These are phyloP conservation scores for Royoungia palumana DNA, from an alignment of 768 basidiomycete species.

Conservation along the genomic window DNA sequence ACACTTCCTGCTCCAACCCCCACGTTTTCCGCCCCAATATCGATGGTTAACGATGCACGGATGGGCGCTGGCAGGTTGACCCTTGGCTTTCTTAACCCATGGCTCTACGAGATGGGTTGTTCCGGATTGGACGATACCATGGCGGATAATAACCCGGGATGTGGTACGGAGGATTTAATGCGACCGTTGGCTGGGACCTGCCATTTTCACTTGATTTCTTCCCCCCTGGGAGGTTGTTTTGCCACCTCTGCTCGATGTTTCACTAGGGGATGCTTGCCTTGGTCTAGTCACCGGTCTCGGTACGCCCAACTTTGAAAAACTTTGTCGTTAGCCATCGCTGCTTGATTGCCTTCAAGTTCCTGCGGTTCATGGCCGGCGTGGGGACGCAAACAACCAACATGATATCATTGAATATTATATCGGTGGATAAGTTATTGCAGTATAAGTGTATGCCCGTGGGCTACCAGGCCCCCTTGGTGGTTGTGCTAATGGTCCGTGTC, in stretches of 20 bases:
- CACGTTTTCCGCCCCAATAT: conserved; percentile 58
- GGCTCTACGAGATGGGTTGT: conserved; percentile 43
- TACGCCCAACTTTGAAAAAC: conserved; percentile 50
- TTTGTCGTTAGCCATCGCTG: conserved; percentile 37
- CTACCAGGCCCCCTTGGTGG: too few species aligned
- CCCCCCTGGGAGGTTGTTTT: too few species aligned
- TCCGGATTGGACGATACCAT: conserved; percentile 55
- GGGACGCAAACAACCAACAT: too few species aligned
- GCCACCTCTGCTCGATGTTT: too few species aligned
- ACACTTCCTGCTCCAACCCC: conserved; percentile 68
- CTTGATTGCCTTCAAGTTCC: conserved; percentile 4
- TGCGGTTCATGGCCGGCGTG: too few species aligned
- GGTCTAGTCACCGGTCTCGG: conserved; percentile 50
- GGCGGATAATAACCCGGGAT: conserved; percentile 52
- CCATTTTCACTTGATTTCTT: not conserved
- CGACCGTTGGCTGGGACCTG: conserved; percentile 54
- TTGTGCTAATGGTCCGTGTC: too few species aligned
- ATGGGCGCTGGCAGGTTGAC: conserved; percentile 39
- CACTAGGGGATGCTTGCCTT: too few species aligned
- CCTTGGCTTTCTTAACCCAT: conserved; percentile 68
- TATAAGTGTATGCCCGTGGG: too few species aligned
- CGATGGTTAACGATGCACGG: conserved; percentile 64
- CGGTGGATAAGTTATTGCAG: too few species aligned
- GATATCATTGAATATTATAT: too few species aligned
- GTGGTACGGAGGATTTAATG: conserved; percentile 66